phyloP scores from a whole-genome alignment of 805 yeast genomes.

The Starmerella scarabaei region DNA sequence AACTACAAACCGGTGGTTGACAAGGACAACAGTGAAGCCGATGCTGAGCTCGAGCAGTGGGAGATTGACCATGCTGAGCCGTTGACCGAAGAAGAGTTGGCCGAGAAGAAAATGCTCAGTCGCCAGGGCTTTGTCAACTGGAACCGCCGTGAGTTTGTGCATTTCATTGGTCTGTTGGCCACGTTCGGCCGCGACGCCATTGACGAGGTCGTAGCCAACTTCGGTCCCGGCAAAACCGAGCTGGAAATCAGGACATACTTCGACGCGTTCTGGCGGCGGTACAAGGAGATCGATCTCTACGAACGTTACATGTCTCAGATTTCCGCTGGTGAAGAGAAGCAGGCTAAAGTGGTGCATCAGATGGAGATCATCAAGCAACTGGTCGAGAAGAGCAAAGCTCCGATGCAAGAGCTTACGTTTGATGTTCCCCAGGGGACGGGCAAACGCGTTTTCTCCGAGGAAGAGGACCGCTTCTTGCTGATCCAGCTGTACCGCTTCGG shows the following conservation, averaged over 20 bases:
- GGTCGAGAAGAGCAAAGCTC: slow-evolving; percentile 54
- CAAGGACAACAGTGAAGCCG: slow-evolving; percentile 34
- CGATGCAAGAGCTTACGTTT: slow-evolving; percentile 64
- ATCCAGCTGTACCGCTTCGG: slow-evolving; percentile 73
- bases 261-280: slow-evolving; percentile 66
- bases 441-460: slow-evolving; percentile 58
- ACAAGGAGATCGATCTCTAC: slow-evolving; percentile 71
- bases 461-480: slow-evolving; percentile 79
- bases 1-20: slow-evolving; percentile 56
- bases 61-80: slow-evolving; percentile 69
- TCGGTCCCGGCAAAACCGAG: slow-evolving; percentile 57
- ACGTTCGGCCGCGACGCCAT: slow-evolving; percentile 72
- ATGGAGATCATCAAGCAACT: slow-evolving; percentile 70
- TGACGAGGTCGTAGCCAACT: slow-evolving; percentile 57
- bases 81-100: slow-evolving; percentile 66
- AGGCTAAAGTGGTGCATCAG: slow-evolving; percentile 50
- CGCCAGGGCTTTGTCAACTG: slow-evolving; percentile 65
- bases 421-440: slow-evolving; percentile 53
- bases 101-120: slow-evolving; percentile 44
- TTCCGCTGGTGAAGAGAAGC: slow-evolving; percentile 79
- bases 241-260: slow-evolving; percentile 75
- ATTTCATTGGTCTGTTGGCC: slow-evolving; percentile 58
- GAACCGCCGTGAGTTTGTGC: slow-evolving; percentile 78
- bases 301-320: slow-evolving; percentile 72
- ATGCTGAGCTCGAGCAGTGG: slow-evolving; percentile 43